Base-by-base conservation (phyloP, 441 rosid genomes). In the Monsonia emarginata region DNA sequence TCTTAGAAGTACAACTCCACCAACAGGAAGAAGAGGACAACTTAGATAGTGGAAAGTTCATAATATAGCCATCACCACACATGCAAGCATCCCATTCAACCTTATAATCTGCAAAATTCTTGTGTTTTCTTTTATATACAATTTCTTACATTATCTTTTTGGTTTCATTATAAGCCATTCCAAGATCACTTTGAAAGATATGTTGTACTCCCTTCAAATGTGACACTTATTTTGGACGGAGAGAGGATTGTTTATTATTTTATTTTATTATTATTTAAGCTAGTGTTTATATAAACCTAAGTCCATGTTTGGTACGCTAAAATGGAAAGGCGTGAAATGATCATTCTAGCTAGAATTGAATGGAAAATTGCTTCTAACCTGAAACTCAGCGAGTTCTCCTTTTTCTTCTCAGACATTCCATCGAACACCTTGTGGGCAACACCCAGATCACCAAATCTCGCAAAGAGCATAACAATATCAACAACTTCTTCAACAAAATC, bases 341-440 rank as follows among this genome's bases (percentile, higher is more conserved):
- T n/a, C n/a, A n/a, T n/a, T n/a, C n/a, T n/a, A n/a, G n/a, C n/a
- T n/a, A n/a, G n/a, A n/a, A n/a, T n/a, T n/a, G n/a, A n/a, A n/a
- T n/a, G n/a, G n/a, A n/a, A n/a, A n/a, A n/a, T n/a, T n/a, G n/a
- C n/a, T n/a, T n/a, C n/a, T n/a, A n/a, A n/a, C n/a, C n/a, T n/a
- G n/a, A n/a, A n/a, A n/a, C n/a, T n/a, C n/a, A n/a, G n/a, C n/a
- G n/a, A n/a, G n/a, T n/a, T n/a, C n/a, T n/a, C n/a, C n/a, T 5
- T 81, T 81, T 76, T 38, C 13, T 72, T 85, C 0, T 72, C 90
- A 19, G 83, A 82, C 88, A 88, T 83, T 83, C 40, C 78, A 66
- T 87, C 96, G 69, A 93, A 90, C 83, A 88, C 79, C 65, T 72
- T 71, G 54, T 88, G 84, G 5, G 98, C 96, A 30, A 63, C 65